Conservation (phyloP, 805 yeast genomes). For the Zygotorulaspora danielsina region DNA sequence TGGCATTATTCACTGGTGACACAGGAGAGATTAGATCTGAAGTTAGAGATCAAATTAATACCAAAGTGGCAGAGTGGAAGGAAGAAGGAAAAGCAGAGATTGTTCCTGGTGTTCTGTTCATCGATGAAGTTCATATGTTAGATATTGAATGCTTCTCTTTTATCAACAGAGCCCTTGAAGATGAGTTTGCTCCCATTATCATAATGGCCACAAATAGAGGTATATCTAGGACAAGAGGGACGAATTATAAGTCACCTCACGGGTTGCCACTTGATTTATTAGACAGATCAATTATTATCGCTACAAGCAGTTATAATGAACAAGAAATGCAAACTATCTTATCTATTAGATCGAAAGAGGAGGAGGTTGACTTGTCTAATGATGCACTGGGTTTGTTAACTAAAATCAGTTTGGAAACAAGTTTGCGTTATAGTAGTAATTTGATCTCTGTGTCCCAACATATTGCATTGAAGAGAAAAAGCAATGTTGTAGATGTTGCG, state of each 20-base stretch:
- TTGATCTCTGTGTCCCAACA: conserved; percentile 86
- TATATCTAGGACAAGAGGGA: conserved; percentile 87
- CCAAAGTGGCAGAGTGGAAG: conserved; percentile 96
- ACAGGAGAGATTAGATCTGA: conserved; percentile 97
- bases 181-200: conserved; percentile 93
- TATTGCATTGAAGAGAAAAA: conserved; percentile 77
- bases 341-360: conserved; percentile 87
- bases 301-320: conserved; percentile 70
- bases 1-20: conserved; percentile 92
- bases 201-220: conserved; percentile 99
- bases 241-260: conserved; percentile 90
- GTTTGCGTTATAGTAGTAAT: conserved; percentile 89
- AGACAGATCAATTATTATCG: conserved; percentile 89
- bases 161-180: conserved; percentile 93
- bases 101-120: conserved; percentile 94
- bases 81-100: conserved; percentile 99
- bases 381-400: conserved; percentile 88
- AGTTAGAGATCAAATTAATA: conserved; percentile 92
- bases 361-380: conserved; percentile 75
- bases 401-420: conserved; percentile 83
- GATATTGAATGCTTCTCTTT: conserved; percentile 96
- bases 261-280: conserved; percentile 95
- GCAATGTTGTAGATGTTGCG: conserved; percentile 57
- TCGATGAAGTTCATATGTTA: conserved; percentile 97
- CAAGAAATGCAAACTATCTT: conserved; percentile 86